phyloP scores from a whole-genome alignment of 1,284 basidiomycete genomes.

The Lentinus polychrous region DNA sequence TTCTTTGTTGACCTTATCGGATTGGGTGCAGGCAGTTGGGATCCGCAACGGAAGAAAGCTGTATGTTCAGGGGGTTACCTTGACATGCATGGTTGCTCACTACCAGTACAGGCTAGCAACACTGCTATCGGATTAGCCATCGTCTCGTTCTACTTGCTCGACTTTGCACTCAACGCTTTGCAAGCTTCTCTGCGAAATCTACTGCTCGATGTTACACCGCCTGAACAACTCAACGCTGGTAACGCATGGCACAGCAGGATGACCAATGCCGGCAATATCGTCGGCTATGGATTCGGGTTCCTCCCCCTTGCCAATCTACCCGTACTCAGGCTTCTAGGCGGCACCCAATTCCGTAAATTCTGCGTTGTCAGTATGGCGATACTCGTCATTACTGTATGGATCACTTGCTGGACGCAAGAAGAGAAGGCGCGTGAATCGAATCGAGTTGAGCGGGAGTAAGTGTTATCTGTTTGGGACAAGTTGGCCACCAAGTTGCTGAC shows the following conservation, averaged over 20 bases:
- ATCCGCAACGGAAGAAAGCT: constrained; percentile 62
- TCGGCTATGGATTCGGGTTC: constrained; percentile 90
- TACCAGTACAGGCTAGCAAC: constrained; percentile 45
- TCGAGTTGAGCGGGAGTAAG: constrained; percentile 37
- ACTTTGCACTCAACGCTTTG: constrained; percentile 92
- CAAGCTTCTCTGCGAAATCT: constrained; percentile 92
- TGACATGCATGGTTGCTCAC: neutral
- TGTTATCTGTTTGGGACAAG: neutral
- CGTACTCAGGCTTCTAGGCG: constrained; percentile 77
- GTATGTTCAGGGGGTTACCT: constrained; percentile 32
- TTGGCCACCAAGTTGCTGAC: constrained; percentile 5
- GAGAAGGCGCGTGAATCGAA: constrained; percentile 57
- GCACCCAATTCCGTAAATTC: constrained; percentile 93
- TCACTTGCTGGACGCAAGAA: constrained; percentile 79
- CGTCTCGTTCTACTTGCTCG: constrained; percentile 88
- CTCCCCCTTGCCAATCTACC: constrained; percentile 75
- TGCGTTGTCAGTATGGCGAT: constrained; percentile 82
- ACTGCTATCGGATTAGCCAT: constrained; percentile 83
- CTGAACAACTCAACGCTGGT: constrained; percentile 81
- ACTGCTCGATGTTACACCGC: constrained; percentile 83
- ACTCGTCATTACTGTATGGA: constrained; percentile 76
- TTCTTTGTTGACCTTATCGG: constrained; percentile 76
- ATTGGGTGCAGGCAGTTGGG: constrained; percentile 84
- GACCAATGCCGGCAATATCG: constrained; percentile 91
- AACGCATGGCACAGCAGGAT: constrained; percentile 99